A percentile compares a stretch with the other conserved stretches of the same genome.
Conservation (phyloP, 495 filamentous ascomycete species). For the Daldinia bambusicola region DNA sequence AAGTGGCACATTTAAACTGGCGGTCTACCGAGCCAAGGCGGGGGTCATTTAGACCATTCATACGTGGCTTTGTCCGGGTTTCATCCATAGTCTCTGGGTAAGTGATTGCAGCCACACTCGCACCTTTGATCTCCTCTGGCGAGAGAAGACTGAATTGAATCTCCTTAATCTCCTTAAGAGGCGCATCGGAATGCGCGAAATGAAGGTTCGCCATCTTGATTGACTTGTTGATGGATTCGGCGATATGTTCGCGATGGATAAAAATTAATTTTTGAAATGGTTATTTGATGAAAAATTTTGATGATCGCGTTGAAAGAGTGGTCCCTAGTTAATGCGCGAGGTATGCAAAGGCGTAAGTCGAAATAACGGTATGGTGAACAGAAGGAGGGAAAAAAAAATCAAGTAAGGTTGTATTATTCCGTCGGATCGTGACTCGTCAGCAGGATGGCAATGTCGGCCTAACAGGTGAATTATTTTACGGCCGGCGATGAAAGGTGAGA, state of each 20-base stretch:
- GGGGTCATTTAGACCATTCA: conserved; percentile 91
- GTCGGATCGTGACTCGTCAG: conserved; percentile 40
- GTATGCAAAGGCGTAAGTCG: conserved; percentile 8
- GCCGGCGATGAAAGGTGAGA: conserved; percentile 29
- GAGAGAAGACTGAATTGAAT: conserved; percentile 98
- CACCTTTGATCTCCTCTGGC: conserved; percentile 96
- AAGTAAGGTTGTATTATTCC: conserved; percentile 7
- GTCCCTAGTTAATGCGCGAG: conserved; percentile 10
- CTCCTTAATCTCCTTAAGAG: conserved; percentile 93
- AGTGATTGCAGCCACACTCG: conserved; percentile 92
- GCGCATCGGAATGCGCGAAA: conserved; percentile 92
- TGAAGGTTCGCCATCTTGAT: conserved; percentile 89
- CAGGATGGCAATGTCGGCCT: conserved; percentile 15
- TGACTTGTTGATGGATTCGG: conserved; percentile 19
- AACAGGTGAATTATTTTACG: conserved; percentile 18
- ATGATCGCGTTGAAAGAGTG: background rate
- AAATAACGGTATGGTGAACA: conserved; percentile 15
- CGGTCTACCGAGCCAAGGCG: conserved; percentile 94
- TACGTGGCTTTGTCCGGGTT: conserved; percentile 83
- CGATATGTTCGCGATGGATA: background rate
- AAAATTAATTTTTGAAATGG: conserved; percentile 16
- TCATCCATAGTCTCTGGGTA: conserved; percentile 99
- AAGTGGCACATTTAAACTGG: conserved; percentile 92
- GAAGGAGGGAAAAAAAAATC: background rate
- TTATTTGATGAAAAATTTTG: conserved; percentile 1